Evolutionary conservation across 148 eudicot genomes (phyloP), one percentile per base, ranked within the genome.

Genomic region (Rhododendron griersonianum): DNA sequence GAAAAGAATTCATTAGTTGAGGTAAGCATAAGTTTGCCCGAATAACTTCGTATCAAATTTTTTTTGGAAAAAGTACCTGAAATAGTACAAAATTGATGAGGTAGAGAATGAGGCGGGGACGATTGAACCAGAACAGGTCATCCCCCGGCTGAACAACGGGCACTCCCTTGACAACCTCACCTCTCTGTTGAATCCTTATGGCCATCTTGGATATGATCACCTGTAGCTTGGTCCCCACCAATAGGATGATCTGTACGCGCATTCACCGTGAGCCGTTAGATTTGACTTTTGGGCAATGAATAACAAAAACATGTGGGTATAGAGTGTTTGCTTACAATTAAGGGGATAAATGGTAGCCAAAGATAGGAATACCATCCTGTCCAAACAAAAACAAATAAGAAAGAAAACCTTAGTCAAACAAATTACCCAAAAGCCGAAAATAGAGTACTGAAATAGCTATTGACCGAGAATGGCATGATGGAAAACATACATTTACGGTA

Each of bases 141-240:
- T 92, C 94, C 7, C 92, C 91, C 0, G 85, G 92, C 45, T 89
- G 86, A 84, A 92, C 94, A 28, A 92, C 89, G 0, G 94, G 94
- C 11, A 87, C 88, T 1, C 94, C 94, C 47, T 87, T 89, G 5
- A 93, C 90, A 6, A 93, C 94, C 75, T 93, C 93, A 3, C 93
- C 93, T 18, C 87, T 87, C 65, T 89, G 94, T 87, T 88, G 88
- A 65, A 93, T 91, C 48, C 91, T 88, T 23, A 91, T 71, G n/a
- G 91, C 93, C 94, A 93, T 89, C 84, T 89, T 88, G 9, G 94
- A 91, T 78, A 93, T 93, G 23, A 93, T 93, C 84, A 93, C 90
- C 78, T 93, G 95, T 14, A 93, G 87, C 74, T 92, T 93, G 11
- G 94, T 92, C 85, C 95, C 95, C 2, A 92, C 90, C 82, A 92